Evolutionary conservation across 306 rosid genomes (phyloP), one percentile per base, ranked within the genome.

Genomic region (Arachis hypogaea): DNA sequence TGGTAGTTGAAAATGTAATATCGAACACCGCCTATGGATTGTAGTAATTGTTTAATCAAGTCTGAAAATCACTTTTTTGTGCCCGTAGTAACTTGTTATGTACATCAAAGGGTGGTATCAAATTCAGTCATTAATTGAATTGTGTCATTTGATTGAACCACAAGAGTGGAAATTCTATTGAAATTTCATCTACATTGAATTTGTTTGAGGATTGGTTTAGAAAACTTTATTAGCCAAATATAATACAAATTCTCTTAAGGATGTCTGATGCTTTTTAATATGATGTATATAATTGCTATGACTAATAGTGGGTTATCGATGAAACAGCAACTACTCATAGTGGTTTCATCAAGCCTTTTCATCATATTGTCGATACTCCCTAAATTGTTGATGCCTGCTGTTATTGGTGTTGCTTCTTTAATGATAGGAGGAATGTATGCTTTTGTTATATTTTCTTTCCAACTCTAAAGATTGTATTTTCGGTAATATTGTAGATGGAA

Each of bases 401-500:
- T 18, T 22, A 11, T 60, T 49, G 49, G 49, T 82, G 69, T 55
- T 75, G 43, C 54, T 49, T 79, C 14, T 80, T 67, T 58, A 41
- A 28, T 61, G 33, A 16, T 63, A 7, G 40, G 43, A 68, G 58
- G 59, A 63, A 16, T 42, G 6, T 41, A 18, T 72, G 22, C 8
- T 22, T 42, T 5, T 72, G 57, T 28, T 76, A 22, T 33, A 50
- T 22, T 70, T 73, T 60, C 47, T 69, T 61, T 59, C 46, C 42
- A 55, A 73, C 46, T 63, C 56, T 72, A 60, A 14, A 63, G 45
- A 64, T 64, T 63, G 10, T 12, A 59, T 69, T 69, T 63, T 55
- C 14, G 7, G 43, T 36, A n/a, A 55, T 33, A 51, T 81, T 76
- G 80, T 85, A 90, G 91, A 90, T 87, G 93, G 93, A 83, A 59